Conservation (phyloP, 768 basidiomycete genomes). For the Gautieria morchelliformis region DNA sequence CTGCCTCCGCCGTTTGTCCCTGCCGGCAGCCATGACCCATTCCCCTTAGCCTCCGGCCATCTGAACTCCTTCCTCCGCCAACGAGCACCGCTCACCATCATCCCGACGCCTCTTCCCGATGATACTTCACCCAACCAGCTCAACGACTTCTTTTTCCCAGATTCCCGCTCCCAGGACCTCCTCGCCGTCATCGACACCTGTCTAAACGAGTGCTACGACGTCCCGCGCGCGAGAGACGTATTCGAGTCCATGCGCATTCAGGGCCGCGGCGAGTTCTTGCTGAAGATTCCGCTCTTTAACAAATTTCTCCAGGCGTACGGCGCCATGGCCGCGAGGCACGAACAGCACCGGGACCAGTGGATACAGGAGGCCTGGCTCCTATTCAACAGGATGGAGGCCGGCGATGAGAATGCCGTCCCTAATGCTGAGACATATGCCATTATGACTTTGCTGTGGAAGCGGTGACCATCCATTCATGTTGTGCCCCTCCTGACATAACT, state of each 20-base stretch:
- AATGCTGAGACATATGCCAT: slow-evolving; percentile 55
- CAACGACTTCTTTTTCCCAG: slow-evolving; percentile 48
- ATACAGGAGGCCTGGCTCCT: slow-evolving; percentile 51
- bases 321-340: slow-evolving; percentile 42
- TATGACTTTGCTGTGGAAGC: slow-evolving; percentile 51
- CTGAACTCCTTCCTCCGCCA: slow-evolving; percentile 42
- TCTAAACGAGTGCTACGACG: slow-evolving; percentile 63
- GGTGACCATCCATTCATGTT: slow-evolving; percentile 35
- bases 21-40: slow-evolving; percentile 12
- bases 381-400: slow-evolving; percentile 46
- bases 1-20: slow-evolving; percentile 33
- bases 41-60: slow-evolving; percentile 20
- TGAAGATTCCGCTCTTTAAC: slow-evolving; percentile 47
- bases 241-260: slow-evolving; percentile 50
- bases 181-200: slow-evolving; percentile 80
- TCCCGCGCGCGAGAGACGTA: slow-evolving; percentile 63
- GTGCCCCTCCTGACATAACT: background rate
- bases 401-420: slow-evolving; percentile 37
- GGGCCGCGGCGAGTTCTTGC: slow-evolving; percentile 31
- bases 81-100: slow-evolving; percentile 41
- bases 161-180: slow-evolving; percentile 57
- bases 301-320: slow-evolving; percentile 58
- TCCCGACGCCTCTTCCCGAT: slow-evolving; percentile 58
- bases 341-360: slow-evolving; percentile 44
- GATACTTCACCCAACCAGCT: slow-evolving; percentile 26